Evolutionary conservation across 495 filamentous ascomycete genomes (phyloP), one percentile per base, ranked within the genome.

Genomic region (Hypoxylon lenormandii): DNA sequence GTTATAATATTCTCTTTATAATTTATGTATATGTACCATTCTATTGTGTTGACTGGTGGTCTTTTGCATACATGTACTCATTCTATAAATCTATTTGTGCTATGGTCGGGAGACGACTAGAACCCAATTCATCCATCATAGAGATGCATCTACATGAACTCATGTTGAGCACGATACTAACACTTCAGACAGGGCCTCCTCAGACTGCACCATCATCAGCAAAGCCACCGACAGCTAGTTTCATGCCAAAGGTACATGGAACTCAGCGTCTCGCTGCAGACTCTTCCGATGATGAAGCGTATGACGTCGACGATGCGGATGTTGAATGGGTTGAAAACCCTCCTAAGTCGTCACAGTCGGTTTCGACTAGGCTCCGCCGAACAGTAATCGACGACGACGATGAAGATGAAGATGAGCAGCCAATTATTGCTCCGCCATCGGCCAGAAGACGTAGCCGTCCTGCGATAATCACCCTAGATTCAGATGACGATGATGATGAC

Each of bases 401-500:
- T 42, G 57, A 66, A 1, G 50, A 62, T 15, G 40, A 68, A 0
- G 50, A 60, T 10, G 30, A 33, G 30, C 3, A 46, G 13, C 58
- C 49, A 11, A 49, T 45, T 6, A 10, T 62, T n/a, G 49, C 19
- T n/a, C 28, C 59, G 10, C 26, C 53, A 16, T 70, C 65, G 18
- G 45, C 59, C 30, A 33, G 30, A 11, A 75, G 65, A 50, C 71
- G 66, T 36, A 56, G 52, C 28, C 60, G 50, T 23, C 42, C 59
- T 23, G 21, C 38, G 28, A 22, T 71, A 18, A 63, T 54, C 28
- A 18, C 8, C 5, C 10, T 57, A 23, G 64, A 33, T 19, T 53
- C 50, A 5, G 63, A 72, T 0, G 74, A 75, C 21, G 72, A 74
- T 7, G 75, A 76, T 28, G 74, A 76, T 28, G 56, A 69, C 15